Conservation (phyloP, 805 yeast species). For the Pichia sporocuriosa region DNA sequence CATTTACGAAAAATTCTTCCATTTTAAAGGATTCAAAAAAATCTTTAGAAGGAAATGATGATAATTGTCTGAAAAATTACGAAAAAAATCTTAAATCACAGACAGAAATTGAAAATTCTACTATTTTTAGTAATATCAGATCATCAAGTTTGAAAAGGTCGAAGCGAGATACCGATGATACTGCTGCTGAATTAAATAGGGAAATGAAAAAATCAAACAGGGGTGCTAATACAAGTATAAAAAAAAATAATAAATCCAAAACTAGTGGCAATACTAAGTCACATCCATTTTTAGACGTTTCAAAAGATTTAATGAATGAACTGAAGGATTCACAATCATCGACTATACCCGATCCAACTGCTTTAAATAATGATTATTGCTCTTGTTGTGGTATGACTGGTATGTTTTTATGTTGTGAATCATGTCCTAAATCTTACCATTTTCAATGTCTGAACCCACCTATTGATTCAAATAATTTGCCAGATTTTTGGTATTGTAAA, state of each 20-base stretch:
- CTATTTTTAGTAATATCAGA: conserved; percentile 15
- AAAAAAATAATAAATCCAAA: not conserved
- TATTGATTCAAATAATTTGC: conserved; percentile 60
- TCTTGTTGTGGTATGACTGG: conserved; percentile 89
- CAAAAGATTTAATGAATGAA: conserved; percentile 4
- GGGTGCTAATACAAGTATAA: too few species aligned
- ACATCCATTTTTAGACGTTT: not conserved
- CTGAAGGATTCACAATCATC: too few species aligned
- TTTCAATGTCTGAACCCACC: conserved; percentile 92
- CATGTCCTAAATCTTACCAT: conserved; percentile 89
- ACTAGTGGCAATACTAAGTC: not conserved
- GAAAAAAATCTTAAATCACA: not conserved
- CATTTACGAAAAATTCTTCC: conserved; percentile 5
- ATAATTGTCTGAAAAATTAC: not conserved
- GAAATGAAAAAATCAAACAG: not conserved
- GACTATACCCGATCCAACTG: conserved; percentile 18
- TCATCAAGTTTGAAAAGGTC: conserved; percentile 5
- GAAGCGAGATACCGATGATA: too few species aligned
- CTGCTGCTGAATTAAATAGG: not conserved
- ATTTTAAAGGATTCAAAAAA: not conserved
- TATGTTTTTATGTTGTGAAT: conserved; percentile 84
- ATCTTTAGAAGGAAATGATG: too few species aligned
- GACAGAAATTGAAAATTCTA: conserved; percentile 6
- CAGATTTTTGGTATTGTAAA: conserved; percentile 86
- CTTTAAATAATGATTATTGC: conserved; percentile 78